Conservation (phyloP, 2,329 filamentous ascomycete genomes). For the Orbilia brochopaga region DNA sequence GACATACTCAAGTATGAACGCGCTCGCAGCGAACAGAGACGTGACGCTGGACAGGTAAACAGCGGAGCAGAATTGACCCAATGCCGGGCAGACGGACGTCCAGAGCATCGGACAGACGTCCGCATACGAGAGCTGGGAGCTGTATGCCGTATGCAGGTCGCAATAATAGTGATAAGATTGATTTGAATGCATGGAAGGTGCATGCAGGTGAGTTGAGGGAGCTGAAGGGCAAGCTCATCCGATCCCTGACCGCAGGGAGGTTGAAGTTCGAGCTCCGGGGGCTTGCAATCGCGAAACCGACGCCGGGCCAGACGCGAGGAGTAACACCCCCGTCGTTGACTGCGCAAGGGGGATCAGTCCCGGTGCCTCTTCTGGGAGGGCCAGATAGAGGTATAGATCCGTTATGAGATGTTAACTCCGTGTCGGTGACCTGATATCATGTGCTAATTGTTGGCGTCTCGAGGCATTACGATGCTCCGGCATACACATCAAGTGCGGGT, state of each 20-base stretch:
- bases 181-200: neutral
- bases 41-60: too few relatives aligned
- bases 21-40: too few relatives aligned
- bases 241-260: neutral
- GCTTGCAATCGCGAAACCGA: neutral
- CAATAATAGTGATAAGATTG: neutral
- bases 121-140: neutral
- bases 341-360: neutral
- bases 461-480: too few relatives aligned
- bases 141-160: neutral
- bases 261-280: too few relatives aligned
- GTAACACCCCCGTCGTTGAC: neutral
- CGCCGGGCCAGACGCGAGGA: neutral
- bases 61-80: neutral
- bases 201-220: neutral
- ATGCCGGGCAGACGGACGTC: neutral
- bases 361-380: neutral
- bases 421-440: neutral
- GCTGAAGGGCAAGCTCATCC: conserved; percentile 2
- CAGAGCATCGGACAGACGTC: neutral
- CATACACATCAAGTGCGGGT: too few relatives aligned
- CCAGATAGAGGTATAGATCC: too few relatives aligned
- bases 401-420: neutral
- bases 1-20: too few relatives aligned
- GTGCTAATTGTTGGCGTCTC: neutral